phyloP scores from a whole-genome alignment of 2,329 filamentous ascomycete genomes.

The Xylariaceae sp. region DNA sequence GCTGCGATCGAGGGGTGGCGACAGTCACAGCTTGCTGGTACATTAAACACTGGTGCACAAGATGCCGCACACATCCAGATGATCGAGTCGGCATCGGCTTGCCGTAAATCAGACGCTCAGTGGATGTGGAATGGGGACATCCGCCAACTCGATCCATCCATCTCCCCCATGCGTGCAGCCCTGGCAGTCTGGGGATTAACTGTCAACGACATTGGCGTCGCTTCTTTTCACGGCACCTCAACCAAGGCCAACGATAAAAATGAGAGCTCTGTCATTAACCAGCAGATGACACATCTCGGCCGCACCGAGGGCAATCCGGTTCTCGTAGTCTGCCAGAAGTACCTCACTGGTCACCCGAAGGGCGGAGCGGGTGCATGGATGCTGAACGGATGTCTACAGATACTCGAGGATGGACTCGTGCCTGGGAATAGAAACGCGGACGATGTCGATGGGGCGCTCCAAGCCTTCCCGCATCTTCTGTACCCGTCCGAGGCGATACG shows the following conservation, averaged over 20 bases:
- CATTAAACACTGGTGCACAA: constrained; percentile 68
- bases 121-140: constrained; percentile 96
- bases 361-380: constrained; percentile 99
- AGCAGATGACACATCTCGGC: constrained; percentile 93
- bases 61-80: constrained; percentile 67
- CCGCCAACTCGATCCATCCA: constrained; percentile 93
- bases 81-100: constrained; percentile 83
- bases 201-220: constrained; percentile 91
- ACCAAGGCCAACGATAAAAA: constrained; percentile 99
- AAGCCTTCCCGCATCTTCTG: constrained; percentile 96
- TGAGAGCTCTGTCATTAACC: constrained; percentile 94
- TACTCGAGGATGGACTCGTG: constrained; percentile 90
- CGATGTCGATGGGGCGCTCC: constrained; percentile 94
- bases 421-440: constrained; percentile 98
- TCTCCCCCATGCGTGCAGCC: constrained; percentile 92
- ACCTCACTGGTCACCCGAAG: constrained; percentile 97
- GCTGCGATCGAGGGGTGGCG: constrained; percentile 96
- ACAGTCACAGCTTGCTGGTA: constrained; percentile 88
- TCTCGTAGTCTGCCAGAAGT: constrained; percentile 98
- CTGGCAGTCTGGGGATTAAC: constrained; percentile 97
- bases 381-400: constrained; percentile 97
- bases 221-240: constrained; percentile 98
- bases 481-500: constrained; percentile 94
- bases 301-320: constrained; percentile 96
- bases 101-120: constrained; percentile 91